Percentiles rank a stretch among this genome's conserved stretches.
Evolutionary conservation across 495 filamentous ascomycete species (phyloP).

Genomic region (Ascodesmis nigricans): DNA sequence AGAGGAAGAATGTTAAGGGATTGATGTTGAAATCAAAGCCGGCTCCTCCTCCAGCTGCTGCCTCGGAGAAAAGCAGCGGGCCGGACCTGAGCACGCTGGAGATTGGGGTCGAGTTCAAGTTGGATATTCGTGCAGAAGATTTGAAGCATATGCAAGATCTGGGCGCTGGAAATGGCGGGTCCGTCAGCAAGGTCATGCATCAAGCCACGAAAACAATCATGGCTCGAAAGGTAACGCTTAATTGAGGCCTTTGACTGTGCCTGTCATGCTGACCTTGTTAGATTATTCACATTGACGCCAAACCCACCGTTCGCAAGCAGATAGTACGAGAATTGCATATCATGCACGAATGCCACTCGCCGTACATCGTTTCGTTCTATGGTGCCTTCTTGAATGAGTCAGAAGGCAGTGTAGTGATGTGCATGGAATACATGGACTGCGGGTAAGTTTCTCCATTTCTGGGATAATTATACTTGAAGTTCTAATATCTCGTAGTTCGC

Average conservation of each 20-base stretch:
- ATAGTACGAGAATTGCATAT: conserved; percentile 93
- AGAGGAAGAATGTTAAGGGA: conserved; percentile 96
- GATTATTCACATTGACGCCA: conserved; percentile 96
- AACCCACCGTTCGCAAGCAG: conserved; percentile 83
- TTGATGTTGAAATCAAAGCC: conserved; percentile 39
- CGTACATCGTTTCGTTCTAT: conserved; percentile 92
- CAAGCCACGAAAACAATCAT: conserved; percentile 85
- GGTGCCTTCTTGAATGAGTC: conserved; percentile 76
- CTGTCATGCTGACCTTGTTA: conserved; percentile 21
- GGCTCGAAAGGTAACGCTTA: conserved; percentile 63
- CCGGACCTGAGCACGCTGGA: conserved; percentile 43
- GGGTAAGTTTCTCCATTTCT: conserved; percentile 41
- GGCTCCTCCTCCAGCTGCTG: not conserved
- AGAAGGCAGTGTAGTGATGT: conserved; percentile 96
- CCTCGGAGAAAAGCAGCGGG: conserved; percentile 1
- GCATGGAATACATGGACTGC: conserved; percentile 99
- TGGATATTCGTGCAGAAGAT: conserved; percentile 82
- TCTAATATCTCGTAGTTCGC: conserved; percentile 35
- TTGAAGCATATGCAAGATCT: conserved; percentile 82
- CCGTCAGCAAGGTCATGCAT: conserved; percentile 93
- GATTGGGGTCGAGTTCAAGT: conserved; percentile 87
- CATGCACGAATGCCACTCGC: conserved; percentile 91
- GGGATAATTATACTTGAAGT: conserved; percentile 4
- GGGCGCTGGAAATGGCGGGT: conserved; percentile 88
- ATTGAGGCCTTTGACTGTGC: not conserved